Base-by-base conservation (phyloP, 495 filamentous ascomycete species). In the Xylaria curta region DNA sequence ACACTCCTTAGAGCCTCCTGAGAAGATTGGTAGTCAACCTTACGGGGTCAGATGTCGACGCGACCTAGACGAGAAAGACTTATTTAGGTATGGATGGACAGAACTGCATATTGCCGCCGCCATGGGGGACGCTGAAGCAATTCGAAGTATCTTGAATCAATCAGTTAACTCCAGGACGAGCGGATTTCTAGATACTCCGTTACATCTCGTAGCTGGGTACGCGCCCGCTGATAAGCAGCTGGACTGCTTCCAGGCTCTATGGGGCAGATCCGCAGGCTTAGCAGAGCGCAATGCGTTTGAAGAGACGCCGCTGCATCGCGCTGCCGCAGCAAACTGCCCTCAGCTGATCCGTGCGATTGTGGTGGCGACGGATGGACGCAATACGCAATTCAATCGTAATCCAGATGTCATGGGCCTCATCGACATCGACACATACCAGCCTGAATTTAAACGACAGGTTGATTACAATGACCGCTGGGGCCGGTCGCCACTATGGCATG, bases 261-360 rank as follows among this genome's bases (percentile, higher is more conserved):
- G 51, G 51, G 12, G 4, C 12, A 54, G 24, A 13, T 54, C 21
- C 15, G 51, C 51, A 26, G 51, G 51, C 51, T 15, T 54, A 12
- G 21, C 51, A 54, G 51, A 54, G 21, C 51, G 51, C 2, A 54
- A 54, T 26, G 51, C 51, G 4, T 21, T 54, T 26, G 51, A 54
- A 54, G 51, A 54, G 51, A 54, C 51, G 21, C 51, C 51, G 24
- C 51, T 54, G 51, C 51, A 54, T 54, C 51, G 51, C 51, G 51
- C 51, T 54, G 51, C 51, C 51, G 51, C 51, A 9, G 51, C 51
- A 13, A 26, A 54, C 51, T 54, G 51, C 10, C 51, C 51, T 24
- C 21, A 54, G 21, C 21, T 54, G 21, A 54, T 54, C 21, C 51
- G 51, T 28, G 51, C 21, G 21, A 54, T 54, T 54, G 51, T 54